Evolutionary conservation across 306 rosid genomes (phyloP), one percentile per base, ranked within the genome.

Genomic region (Vigna radiata): DNA sequence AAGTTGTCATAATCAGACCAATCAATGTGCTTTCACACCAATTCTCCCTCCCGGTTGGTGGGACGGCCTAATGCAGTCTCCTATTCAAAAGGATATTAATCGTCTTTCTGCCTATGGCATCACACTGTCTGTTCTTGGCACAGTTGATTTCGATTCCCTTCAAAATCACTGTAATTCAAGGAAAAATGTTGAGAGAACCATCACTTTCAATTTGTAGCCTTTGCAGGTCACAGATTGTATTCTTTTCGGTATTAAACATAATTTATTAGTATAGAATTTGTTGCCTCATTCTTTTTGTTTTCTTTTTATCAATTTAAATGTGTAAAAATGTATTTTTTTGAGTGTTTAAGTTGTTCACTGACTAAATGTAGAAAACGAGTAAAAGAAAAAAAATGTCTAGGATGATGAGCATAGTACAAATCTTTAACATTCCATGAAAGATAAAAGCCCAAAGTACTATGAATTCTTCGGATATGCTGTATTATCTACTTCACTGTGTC

Each of bases 11-110:
- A 77, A 77, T 71, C 98, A 94, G 84, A 76, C 73, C 2, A 71
- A 76, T 48, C 98, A 94, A 77, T 94, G 98, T 48, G 93, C 97
- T n/a, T 82, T 83, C 79, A 89, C 98, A 0, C 95, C 98, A 11
- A 80, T 94, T 83, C 97, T 92, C 68, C 98, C 97, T 78, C 92
- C 96, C 41, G 96, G 85, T 4, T 94, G 98, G 97, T 94, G 95
- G 95, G 98, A 94, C 31, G 93, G 95, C 46, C 85, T 85, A 72
- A 90, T 89, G 98, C 98, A 94, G 69, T 94, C 98, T 44, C 97
- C 98, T 11, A 87, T 92, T 82, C 88, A 86, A 1, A 86, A 91
- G 39, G 98, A 92, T 67, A 72, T 82, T 58, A 84, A 75, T 46
- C 86, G 90, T 55, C 82, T 94, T 82, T 92, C 88, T 6, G 79